Conservation (phyloP, 1,284 basidiomycete genomes). For the Clitocybe nebularis region DNA sequence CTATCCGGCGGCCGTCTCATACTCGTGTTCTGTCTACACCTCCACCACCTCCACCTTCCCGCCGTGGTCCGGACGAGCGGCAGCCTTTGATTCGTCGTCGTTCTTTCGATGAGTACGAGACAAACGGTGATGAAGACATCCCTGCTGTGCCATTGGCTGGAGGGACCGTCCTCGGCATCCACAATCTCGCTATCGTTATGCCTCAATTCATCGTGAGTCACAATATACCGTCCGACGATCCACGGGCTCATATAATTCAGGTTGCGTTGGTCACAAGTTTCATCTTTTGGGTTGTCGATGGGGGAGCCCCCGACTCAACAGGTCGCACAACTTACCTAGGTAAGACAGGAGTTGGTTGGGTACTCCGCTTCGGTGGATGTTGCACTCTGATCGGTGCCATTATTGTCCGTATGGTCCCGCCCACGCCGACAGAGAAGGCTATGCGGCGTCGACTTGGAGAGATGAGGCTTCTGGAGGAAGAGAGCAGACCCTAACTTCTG, state of each 20-base stretch:
- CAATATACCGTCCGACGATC: not conserved
- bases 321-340: conserved; percentile 63
- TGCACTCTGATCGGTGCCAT: conserved; percentile 73
- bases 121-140: conserved; percentile 42
- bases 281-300: conserved; percentile 83
- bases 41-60: conserved; percentile 26
- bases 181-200: conserved; percentile 91
- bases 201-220: conserved; percentile 84
- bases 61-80: conserved; percentile 43
- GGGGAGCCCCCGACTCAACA: conserved; percentile 34
- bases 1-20: conserved; percentile 31
- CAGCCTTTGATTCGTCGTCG: conserved; percentile 68
- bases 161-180: conserved; percentile 93
- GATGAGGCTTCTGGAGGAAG: conserved; percentile 67
- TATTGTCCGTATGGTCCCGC: conserved; percentile 77
- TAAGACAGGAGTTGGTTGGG: conserved; percentile 90
- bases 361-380: conserved; percentile 86
- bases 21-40: conserved; percentile 38
- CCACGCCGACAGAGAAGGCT: conserved; percentile 84
- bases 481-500: conserved; percentile 41
- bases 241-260: conserved; percentile 33
- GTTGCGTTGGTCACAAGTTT: conserved; percentile 85
- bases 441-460: conserved; percentile 79
- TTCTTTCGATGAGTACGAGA: conserved; percentile 55
- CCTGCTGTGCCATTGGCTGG: conserved; percentile 67